Percentiles rank a stretch among this genome's conserved stretches.
Evolutionary conservation across 495 filamentous ascomycete genomes (phyloP).

Genomic region (Aspergillus ostianus): DNA sequence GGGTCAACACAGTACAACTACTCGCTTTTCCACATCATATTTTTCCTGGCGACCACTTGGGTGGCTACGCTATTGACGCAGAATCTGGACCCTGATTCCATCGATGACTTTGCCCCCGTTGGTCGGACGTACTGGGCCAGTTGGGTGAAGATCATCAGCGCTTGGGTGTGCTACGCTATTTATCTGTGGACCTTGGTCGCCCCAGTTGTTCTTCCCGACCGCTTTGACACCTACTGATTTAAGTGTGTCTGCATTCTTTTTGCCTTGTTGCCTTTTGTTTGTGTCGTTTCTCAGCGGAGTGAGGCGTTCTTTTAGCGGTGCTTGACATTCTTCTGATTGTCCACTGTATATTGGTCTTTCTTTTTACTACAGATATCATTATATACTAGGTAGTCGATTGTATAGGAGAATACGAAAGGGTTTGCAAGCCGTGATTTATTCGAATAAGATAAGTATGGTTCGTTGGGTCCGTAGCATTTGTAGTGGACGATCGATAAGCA

Average conservation of each 20-base stretch:
- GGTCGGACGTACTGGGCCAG: constrained; percentile 95
- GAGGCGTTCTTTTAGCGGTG: constrained; percentile 6
- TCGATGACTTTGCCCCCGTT: constrained; percentile 79
- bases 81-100: constrained; percentile 65
- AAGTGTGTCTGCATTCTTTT: not conserved
- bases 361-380: not conserved
- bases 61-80: constrained; percentile 90
- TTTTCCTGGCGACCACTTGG: constrained; percentile 94
- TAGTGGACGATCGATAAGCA: constrained; percentile 3
- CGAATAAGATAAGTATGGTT: not conserved
- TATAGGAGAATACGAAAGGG: not conserved
- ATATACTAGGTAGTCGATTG: not conserved
- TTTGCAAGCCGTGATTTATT: not conserved
- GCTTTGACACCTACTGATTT: constrained; percentile 56
- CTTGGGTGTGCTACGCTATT: constrained; percentile 94
- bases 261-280: not conserved
- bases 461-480: not conserved
- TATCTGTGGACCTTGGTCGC: constrained; percentile 92
- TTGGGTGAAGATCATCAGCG: constrained; percentile 98
- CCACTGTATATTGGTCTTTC: not conserved
- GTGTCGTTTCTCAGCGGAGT: constrained; percentile 7
- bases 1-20: constrained; percentile 93
- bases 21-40: constrained; percentile 94
- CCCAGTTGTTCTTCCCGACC: constrained; percentile 79
- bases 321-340: not conserved